These are phyloP conservation scores for Eurotiales sp. DNA, from an alignment of 2,329 filamentous ascomycete genomes.

Conservation along the genomic window DNA sequence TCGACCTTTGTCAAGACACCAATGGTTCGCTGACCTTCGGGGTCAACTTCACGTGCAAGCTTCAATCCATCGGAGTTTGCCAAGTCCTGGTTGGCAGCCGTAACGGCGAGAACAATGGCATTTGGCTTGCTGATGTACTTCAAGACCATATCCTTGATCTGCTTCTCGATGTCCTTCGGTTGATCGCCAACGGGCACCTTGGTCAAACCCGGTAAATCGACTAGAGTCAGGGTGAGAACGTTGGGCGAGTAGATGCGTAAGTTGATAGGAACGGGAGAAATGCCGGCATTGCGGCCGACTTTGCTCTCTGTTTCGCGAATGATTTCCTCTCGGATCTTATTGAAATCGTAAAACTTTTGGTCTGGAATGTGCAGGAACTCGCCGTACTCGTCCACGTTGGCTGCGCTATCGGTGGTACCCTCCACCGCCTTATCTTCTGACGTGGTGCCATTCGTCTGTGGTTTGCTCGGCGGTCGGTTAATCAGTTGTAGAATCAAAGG, in stretches of 20 bases:
- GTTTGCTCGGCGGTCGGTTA: constrained; percentile 69
- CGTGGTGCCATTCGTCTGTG: constrained; percentile 68
- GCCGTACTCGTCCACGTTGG: constrained; percentile 95
- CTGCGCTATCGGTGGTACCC: constrained; percentile 72
- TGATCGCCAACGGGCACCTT: constrained; percentile 97
- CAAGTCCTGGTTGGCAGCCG: constrained; percentile 93
- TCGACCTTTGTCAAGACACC: constrained; percentile 98
- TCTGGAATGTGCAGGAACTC: constrained; percentile 97
- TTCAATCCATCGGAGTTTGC: constrained; percentile 98
- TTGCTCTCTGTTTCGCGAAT: constrained; percentile 94
- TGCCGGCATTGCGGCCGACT: constrained; percentile 92
- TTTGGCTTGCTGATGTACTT: constrained; percentile 99
- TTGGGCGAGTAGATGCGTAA: constrained; percentile 97
- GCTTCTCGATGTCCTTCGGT: constrained; percentile 90
- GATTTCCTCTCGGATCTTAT: constrained; percentile 97
- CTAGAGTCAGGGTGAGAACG: constrained; percentile 91
- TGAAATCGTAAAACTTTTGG: constrained; percentile 97
- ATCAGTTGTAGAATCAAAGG: constrained; percentile 97
- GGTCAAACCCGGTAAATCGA: constrained; percentile 93
- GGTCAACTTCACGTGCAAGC: constrained; percentile 92
- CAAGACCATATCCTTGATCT: constrained; percentile 96
- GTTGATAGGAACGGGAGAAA: constrained; percentile 95
- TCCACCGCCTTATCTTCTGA: constrained; percentile 58
- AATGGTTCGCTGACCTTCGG: constrained; percentile 94
- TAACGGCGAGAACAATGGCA: constrained; percentile 95